Conservation (phyloP, 2,329 filamentous ascomycete species). For the Cladosporium phlei region DNA sequence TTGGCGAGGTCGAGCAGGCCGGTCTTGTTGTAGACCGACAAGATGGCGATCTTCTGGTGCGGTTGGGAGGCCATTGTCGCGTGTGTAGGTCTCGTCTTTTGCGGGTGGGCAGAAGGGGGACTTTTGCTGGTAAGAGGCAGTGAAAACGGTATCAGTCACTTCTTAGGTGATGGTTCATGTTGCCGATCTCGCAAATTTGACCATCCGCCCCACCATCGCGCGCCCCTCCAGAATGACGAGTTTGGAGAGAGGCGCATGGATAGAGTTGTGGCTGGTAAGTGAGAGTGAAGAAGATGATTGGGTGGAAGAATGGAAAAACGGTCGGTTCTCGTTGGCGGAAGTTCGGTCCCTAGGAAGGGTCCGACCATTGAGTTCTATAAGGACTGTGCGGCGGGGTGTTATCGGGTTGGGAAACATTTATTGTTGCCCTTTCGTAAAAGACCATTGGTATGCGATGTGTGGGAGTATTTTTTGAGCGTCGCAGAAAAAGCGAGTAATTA, state of each 20-base stretch:
- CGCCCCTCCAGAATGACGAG: slow-evolving; percentile 10
- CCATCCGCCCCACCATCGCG: slow-evolving; percentile 1
- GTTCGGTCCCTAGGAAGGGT: slow-evolving; percentile 1
- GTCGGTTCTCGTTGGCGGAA: not conserved
- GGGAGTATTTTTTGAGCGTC: no score
- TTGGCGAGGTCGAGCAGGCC: slow-evolving; percentile 89
- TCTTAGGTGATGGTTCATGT: not conserved
- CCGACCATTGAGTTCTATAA: no score
- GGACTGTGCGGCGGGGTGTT: not conserved
- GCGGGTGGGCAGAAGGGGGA: not conserved
- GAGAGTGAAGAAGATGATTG: not conserved
- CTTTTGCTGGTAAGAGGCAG: no score
- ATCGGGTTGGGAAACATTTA: no score
- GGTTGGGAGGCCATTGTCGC: slow-evolving; percentile 21
- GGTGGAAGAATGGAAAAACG: not conserved
- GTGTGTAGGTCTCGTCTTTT: not conserved
- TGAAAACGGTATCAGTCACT: not conserved
- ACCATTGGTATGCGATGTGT: no score
- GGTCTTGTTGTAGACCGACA: slow-evolving; percentile 99
- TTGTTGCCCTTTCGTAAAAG: no score
- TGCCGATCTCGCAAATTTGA: slow-evolving; percentile 14
- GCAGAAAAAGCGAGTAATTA: no score
- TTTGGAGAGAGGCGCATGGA: not conserved
- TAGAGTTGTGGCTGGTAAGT: not conserved
- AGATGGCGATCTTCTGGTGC: slow-evolving; percentile 58